Base-by-base conservation (phyloP, 2,329 filamentous ascomycete species). In the Pseudonectria foliicola region DNA sequence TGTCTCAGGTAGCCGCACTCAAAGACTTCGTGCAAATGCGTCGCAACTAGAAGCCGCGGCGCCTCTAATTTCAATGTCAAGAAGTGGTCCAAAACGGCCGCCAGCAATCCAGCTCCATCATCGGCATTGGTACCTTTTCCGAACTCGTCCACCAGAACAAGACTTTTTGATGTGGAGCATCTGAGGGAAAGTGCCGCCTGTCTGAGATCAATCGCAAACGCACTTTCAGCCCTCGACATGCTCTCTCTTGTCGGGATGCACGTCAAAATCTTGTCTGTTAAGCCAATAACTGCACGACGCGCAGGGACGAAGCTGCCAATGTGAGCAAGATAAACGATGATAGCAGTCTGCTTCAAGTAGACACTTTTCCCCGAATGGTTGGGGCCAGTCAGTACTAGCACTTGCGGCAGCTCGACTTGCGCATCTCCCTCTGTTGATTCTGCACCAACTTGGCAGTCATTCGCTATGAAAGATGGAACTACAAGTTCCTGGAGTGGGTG, bases 311-410 rank as follows among this genome's bases (percentile, higher is more conserved):
- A 96, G 56, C 87, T 90, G 33, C 92, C 92, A 34, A 95, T 76
- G 54, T 98, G 92, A 1, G 92, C 86, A 59, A 98, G 73, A 54
- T 92, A 95, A 11, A 94, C 80, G 39, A 95, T 92, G 32, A 95
- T 66, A 4, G 89, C 92, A 23, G 86, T 77, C 57, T 98, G 90
- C 59, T 94, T 98, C 54, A 96, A 71, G 59, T 95, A 96, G 0
- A 96, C 77, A 48, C 88, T 96, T 60, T 98, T 98, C 1, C 92
- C 92, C 0, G 92, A 96, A 56, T 92, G 93, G 49, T 98, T 98
- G 4, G 92, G 89, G 0, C 92, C 92, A 0, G 92, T 96, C 50
- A 98, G 61, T 6, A 95, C 65, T 10, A 95, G 57, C 62, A 87
- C 82, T 44, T 75, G 86, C 10, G 46, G 42, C 3, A 33, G 27